A percentile compares a stretch with the other conserved stretches of the same genome.
These are phyloP conservation scores for Hyphodiscus hymeniophilus DNA, from an alignment of 495 filamentous ascomycete species.

Conservation along the genomic window DNA sequence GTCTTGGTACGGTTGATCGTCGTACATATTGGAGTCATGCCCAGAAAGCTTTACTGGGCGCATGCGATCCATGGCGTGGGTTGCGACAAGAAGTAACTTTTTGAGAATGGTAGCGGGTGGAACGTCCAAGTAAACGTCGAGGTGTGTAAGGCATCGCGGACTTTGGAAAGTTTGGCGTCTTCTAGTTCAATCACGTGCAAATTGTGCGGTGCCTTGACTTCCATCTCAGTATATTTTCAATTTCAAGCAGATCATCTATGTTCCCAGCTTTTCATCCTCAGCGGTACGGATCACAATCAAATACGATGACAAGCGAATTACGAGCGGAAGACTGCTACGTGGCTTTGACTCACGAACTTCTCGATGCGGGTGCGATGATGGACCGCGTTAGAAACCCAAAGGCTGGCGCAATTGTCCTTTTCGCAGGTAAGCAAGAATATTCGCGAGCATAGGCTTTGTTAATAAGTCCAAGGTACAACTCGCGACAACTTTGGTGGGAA, in stretches of 20 bases:
- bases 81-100: no score
- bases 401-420: conserved; percentile 84
- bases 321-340: conserved; percentile 40
- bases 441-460: neutral
- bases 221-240: no score
- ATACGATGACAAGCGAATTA: conserved; percentile 20
- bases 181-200: no score
- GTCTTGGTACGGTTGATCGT: conserved; percentile 19
- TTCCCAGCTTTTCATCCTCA: no score
- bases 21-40: conserved; percentile 19
- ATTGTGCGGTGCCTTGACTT: no score
- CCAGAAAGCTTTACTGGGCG: neutral
- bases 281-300: neutral
- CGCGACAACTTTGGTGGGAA: conserved; percentile 71
- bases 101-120: no score
- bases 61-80: conserved; percentile 3
- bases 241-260: no score
- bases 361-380: conserved; percentile 53
- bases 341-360: conserved; percentile 52
- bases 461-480: conserved; percentile 59
- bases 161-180: no score
- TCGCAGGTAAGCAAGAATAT: conserved; percentile 48
- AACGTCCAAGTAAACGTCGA: no score
- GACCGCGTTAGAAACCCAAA: conserved; percentile 63
- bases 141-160: no score